phyloP scores from a whole-genome alignment of 1,139 yeast genomes.

The Geotrichum australiense region DNA sequence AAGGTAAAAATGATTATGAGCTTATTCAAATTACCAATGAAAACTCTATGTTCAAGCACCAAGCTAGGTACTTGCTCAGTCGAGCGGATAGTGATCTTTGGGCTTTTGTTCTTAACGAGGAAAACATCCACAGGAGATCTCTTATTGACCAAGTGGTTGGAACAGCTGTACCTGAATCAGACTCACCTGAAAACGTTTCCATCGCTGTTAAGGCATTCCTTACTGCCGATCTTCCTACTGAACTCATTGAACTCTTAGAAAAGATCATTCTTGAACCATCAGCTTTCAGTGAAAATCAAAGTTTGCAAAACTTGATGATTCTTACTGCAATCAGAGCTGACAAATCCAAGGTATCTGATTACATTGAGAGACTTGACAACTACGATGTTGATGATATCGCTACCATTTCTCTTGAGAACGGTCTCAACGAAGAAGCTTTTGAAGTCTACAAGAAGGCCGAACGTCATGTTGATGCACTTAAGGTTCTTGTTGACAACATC shows the following conservation, averaged over 20 bases:
- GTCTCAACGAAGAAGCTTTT: constrained; percentile 87
- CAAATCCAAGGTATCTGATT: constrained; percentile 71
- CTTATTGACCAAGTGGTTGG: constrained; percentile 91
- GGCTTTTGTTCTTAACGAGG: constrained; percentile 68
- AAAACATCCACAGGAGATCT: constrained; percentile 81
- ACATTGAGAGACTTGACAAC: constrained; percentile 83
- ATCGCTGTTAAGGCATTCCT: constrained; percentile 94
- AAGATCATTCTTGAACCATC: constrained; percentile 96
- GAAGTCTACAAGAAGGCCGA: constrained; percentile 86
- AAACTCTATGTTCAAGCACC: constrained; percentile 96
- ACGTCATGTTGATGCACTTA: constrained; percentile 71
- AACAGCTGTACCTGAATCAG: constrained; percentile 92
- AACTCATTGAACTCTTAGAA: constrained; percentile 82
- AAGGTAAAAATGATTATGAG: constrained; percentile 88
- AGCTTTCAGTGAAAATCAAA: constrained; percentile 91
- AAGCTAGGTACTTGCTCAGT: constrained; percentile 84
- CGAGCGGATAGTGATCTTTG: constrained; percentile 81
- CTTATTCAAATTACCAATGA: constrained; percentile 89
- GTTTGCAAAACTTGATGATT: constrained; percentile 85
- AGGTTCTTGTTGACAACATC: constrained; percentile 84
- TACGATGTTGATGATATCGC: constrained; percentile 94
- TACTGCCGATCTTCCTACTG: constrained; percentile 90
- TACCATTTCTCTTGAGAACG: constrained; percentile 82
- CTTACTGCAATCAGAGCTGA: constrained; percentile 96
- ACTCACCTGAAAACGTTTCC: constrained; percentile 93